These are phyloP conservation scores for Colletotrichum chlorophyti DNA, from an alignment of 2,329 filamentous ascomycete species.

Conservation along the genomic window DNA sequence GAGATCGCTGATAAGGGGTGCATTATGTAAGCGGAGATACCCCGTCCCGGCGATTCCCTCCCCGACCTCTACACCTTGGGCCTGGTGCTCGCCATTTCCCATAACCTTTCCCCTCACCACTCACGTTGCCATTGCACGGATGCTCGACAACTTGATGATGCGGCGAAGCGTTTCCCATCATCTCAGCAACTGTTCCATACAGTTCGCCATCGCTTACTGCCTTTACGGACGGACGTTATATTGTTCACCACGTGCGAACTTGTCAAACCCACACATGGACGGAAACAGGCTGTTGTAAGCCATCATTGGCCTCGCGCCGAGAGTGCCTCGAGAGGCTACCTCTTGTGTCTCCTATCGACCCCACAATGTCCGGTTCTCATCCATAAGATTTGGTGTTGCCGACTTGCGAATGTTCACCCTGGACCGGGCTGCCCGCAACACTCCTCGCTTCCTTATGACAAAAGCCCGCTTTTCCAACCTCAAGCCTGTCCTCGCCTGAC, in stretches of 20 bases:
- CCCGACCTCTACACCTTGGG: too few relatives aligned
- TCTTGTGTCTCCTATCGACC: conserved; percentile 2
- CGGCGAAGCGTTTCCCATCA: too few relatives aligned
- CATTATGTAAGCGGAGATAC: too few relatives aligned
- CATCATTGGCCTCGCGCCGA: not conserved
- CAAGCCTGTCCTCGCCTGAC: too few relatives aligned
- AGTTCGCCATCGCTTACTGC: not conserved
- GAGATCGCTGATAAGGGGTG: too few relatives aligned
- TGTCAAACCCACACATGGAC: conserved; percentile 7
- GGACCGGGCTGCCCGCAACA: not conserved
- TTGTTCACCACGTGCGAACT: not conserved
- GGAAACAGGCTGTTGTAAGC: not conserved
- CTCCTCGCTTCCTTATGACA: not conserved
- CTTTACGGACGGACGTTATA: not conserved
- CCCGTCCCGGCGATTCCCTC: too few relatives aligned
- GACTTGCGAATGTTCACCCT: not conserved
- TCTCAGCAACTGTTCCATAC: too few relatives aligned
- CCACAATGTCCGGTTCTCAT: not conserved
- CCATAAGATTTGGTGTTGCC: conserved; percentile 4
- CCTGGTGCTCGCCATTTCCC: too few relatives aligned
- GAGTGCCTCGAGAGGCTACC: not conserved
- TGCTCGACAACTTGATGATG: too few relatives aligned
- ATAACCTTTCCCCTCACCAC: too few relatives aligned
- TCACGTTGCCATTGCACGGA: too few relatives aligned
- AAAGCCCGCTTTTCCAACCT: not conserved